Evolutionary conservation across 2,329 filamentous ascomycete species (phyloP), one percentile per base, ranked within the genome.

Genomic region (Hymenoscyphus infarciens): DNA sequence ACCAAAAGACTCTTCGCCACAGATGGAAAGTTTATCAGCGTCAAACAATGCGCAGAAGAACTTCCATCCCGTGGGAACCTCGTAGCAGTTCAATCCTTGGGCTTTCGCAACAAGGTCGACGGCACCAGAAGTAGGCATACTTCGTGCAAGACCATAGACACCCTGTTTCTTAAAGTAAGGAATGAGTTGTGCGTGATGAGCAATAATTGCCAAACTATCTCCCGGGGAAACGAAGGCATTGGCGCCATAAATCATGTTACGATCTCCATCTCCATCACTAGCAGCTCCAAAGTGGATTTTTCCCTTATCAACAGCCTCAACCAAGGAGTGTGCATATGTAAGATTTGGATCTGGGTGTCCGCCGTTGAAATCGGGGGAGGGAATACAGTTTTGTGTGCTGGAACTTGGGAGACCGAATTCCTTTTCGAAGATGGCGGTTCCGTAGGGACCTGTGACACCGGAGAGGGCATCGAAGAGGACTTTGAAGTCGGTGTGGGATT

Each of bases 161-260:
- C 95, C 94, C 76, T 98, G 90, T 81, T 95, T 93, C 83, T 94
- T 89, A 87, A 99, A 99, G 82, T 97, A 99, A 63, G 95, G 95
- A 73, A 99, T 99, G 64, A 97, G 86, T 72, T 97, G 86, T 70
- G 95, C 92, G 76, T 99, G 89, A 82, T 99, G 95, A 57, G 95
- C 92, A 74, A 99, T 99, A 76, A 99, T 99, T 74, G 95, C 95
- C 73, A 99, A 83, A 73, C 92, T 97, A 82, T 99, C 95, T 74
- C 95, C 95, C 7, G 95, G 95, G 7, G 94, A 98, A 66, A 99
- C 95, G 74, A 99, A 99, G 54, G 90, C 87, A 74, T 96, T 94
- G 69, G 94, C 93, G 67, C 95, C 95, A 79, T 99, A 99, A 75
- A 99, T 99, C 95, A 99, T 99, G 87, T 99, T 99, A 72, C 95